Base-by-base conservation (phyloP, 768 basidiomycete genomes). In the Hygrophoropsis aurantiaca region DNA sequence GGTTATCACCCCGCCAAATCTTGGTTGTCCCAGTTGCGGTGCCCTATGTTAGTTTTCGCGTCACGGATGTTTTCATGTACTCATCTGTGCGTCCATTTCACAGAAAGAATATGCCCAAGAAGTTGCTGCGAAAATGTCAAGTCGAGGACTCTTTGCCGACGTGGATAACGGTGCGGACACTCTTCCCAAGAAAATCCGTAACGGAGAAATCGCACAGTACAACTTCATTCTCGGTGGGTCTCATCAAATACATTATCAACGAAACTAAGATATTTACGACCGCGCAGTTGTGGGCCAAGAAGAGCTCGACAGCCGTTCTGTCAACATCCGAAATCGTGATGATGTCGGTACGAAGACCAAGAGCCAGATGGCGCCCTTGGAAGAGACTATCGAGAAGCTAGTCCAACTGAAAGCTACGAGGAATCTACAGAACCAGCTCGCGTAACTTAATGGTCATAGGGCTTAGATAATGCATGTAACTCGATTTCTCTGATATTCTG, bases 1-100 rank as follows among this genome's bases (percentile, higher is more conserved):
- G 97, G 97, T 59, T 98, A 41, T 94, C 90, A 0, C 97, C 97
- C n/a, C 81, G 97, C 27, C 97, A 98, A 70, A 85, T 95, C 23
- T 71, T 97, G 16, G 88, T 98, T 48, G 89, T 99, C 40, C 97
- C 97, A 1, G 93, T 98, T 15, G 91, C 94, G 8, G 80, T 78
- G 13, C 84, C 91, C 37, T 97, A 84, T 67, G 93, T 94, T 62
- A 62, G 88, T 82, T 16, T 27, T 42, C 16, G 24, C 34, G 42
- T n/a, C 32, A 15, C 35, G 42, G n/a, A 26, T n/a, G 13, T 32
- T 30, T 33, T 50, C 38, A 23, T 15, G 39, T 45, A 50, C 32
- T 35, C 32, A 41, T n/a, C 25, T 24, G 42, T 43, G 54, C 38
- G 24, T 40, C 44, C 8, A 30, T 38, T 45, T 34, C 58, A 58